Base-by-base conservation (phyloP, 208 protist species). In the Acanthamoeba royreba region DNA sequence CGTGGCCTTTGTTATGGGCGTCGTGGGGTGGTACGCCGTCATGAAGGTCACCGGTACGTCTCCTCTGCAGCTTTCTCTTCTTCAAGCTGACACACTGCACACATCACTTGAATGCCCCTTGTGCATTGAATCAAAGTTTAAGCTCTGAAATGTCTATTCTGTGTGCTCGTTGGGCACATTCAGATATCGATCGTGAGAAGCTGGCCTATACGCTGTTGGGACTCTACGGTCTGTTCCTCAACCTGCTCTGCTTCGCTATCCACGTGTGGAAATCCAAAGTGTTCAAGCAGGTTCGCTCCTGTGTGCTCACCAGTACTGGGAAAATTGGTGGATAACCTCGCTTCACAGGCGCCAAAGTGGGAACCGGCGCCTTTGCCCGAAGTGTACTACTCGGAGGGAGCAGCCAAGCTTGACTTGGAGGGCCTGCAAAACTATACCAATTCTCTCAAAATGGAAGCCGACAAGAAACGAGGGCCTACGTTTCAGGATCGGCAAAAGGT, bases 111-210 rank as follows among this genome's bases (percentile, higher is more conserved):
- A 15, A 31, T 33, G 79, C 0, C n/a, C n/a, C n/a, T n/a, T n/a
- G n/a, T n/a, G n/a, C n/a, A n/a, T n/a, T n/a, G n/a, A n/a, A n/a
- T n/a, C n/a, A n/a, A n/a, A n/a, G n/a, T n/a, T n/a, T n/a, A n/a
- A n/a, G n/a, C n/a, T n/a, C n/a, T n/a, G n/a, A n/a, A n/a, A n/a
- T n/a, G n/a, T n/a, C n/a, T n/a, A n/a, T n/a, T n/a, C n/a, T n/a
- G 13, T 55, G 3, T 88, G 22, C 28, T 15, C 46, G 28, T 63
- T 17, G n/a, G 25, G 38, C n/a, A 1, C 31, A 31, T 88, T 42
- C 33, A 88, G 79, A 61, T 22, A 61, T 88, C 35, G 79, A 61
- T 81, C 69, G 61, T 19, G 22, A 88, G 46, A 88, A 88, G 79
- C 49, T 88, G 43, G 79, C 79, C 79, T 88, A 63, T 47, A 63